Evolutionary conservation across 306 rosid genomes (phyloP).

Genomic region (Cicer yamashitae): DNA sequence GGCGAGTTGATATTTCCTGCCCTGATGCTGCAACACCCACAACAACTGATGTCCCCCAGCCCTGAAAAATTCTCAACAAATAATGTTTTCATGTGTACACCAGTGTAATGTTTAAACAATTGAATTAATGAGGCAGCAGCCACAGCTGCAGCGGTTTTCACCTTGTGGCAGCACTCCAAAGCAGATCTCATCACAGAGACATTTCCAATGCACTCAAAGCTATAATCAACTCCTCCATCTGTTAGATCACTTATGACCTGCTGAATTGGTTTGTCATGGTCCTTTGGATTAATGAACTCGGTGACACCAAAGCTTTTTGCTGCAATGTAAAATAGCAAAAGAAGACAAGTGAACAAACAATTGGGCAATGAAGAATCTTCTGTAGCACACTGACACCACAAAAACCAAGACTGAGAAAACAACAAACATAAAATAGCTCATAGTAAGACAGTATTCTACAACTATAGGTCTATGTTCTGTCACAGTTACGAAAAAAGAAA

Average conservation of each 20-base stretch:
- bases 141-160: conserved; percentile 36
- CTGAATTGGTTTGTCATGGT: conserved; percentile 87
- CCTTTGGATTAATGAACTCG: conserved; percentile 92
- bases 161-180: conserved; percentile 93
- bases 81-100: conserved; percentile 17
- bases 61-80: conserved; percentile 58
- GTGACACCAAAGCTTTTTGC: conserved; percentile 88
- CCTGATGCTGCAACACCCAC: conserved; percentile 97
- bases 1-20: conserved; percentile 93
- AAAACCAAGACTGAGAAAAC: conserved; percentile 29
- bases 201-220: conserved; percentile 96
- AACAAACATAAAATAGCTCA: conserved; percentile 6
- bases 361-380: conserved; percentile 12
- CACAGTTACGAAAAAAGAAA: background rate
- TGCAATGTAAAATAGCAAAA: conserved; percentile 52
- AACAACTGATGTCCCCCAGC: conserved; percentile 93
- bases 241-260: conserved; percentile 84
- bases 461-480: background rate
- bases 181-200: conserved; percentile 91
- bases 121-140: conserved; percentile 16
- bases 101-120: conserved; percentile 28
- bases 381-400: background rate
- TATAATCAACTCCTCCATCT: conserved; percentile 93
- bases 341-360: conserved; percentile 9
- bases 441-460: background rate